A percentile compares a stretch with the other conserved stretches of the same genome.
Evolutionary conservation across 352 stramenopile species (phyloP).

Genomic region (Globisporangium cylindrosporum): DNA sequence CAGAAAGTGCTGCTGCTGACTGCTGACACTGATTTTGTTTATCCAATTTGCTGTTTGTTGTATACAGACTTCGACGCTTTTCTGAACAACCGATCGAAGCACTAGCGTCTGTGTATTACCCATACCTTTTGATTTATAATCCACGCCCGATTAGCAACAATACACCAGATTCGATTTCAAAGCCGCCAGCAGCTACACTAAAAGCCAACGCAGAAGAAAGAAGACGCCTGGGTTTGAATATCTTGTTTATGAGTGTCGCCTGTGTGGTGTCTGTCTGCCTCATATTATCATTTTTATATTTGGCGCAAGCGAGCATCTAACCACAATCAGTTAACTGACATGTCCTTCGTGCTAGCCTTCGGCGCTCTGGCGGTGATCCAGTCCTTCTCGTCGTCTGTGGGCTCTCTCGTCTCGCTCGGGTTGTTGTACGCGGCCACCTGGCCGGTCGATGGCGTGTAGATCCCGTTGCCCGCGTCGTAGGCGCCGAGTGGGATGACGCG

Average conservation of each 20-base stretch:
- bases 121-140: constrained; percentile 16
- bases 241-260: not conserved
- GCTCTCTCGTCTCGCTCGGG: constrained; percentile 44
- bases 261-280: not conserved
- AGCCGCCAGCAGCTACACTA: not conserved
- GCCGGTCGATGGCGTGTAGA: constrained; percentile 61
- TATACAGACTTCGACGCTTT: constrained; percentile 49
- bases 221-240: not conserved
- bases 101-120: constrained; percentile 5
- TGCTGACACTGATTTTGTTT: not conserved
- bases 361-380: constrained; percentile 62
- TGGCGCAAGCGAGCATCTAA: not conserved
- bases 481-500: constrained; percentile 65
- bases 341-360: constrained; percentile 73
- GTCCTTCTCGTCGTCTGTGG: constrained; percentile 45
- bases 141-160: not conserved
- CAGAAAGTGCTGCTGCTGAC: too few relatives aligned
- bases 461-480: constrained; percentile 74
- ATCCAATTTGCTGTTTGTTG: not conserved
- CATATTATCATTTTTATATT: not conserved
- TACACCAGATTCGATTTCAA: not conserved
- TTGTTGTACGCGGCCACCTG: constrained; percentile 54
- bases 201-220: not conserved
- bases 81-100: constrained; percentile 32
- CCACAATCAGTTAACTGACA: constrained; percentile 44